A percentile compares a stretch with the other conserved stretches of the same genome.
Conservation (phyloP, 1,139 yeast species). For the Candida sp. region DNA sequence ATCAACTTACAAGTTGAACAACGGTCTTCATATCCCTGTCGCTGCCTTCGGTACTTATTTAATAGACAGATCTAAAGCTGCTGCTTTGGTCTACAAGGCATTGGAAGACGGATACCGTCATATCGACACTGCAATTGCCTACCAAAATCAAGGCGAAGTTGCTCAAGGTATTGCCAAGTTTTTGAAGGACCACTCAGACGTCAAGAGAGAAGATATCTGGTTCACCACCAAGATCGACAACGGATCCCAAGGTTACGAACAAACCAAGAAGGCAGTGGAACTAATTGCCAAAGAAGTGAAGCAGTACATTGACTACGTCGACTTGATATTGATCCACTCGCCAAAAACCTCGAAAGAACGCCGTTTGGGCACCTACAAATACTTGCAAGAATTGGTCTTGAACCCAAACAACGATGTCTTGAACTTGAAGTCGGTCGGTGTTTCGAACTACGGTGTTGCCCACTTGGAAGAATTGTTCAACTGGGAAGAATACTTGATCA, state of each 20-base stretch:
- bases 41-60: slow-evolving; percentile 43
- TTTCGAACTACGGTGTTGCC: slow-evolving; percentile 41
- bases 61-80: slow-evolving; percentile 27
- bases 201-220: slow-evolving; percentile 35
- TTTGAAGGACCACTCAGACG: slow-evolving; percentile 40
- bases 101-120: slow-evolving; percentile 73
- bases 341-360: slow-evolving; percentile 32
- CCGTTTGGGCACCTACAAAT: slow-evolving; percentile 43
- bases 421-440: slow-evolving; percentile 43
- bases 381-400: slow-evolving; percentile 39
- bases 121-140: slow-evolving; percentile 45
- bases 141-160: slow-evolving; percentile 58
- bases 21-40: slow-evolving; percentile 43
- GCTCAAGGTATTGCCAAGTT: slow-evolving; percentile 40
- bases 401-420: slow-evolving; percentile 31
- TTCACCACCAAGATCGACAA: slow-evolving; percentile 67
- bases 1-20: slow-evolving; percentile 36
- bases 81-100: slow-evolving; percentile 38
- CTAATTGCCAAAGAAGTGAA: slow-evolving; percentile 35
- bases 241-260: slow-evolving; percentile 60
- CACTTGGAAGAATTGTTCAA: slow-evolving; percentile 40
- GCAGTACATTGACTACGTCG: slow-evolving; percentile 48
- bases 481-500: slow-evolving; percentile 37
- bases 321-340: slow-evolving; percentile 41
- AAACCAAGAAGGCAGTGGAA: slow-evolving; percentile 57